phyloP scores from a whole-genome alignment of 148 eudicot species.

The Silene latifolia region DNA sequence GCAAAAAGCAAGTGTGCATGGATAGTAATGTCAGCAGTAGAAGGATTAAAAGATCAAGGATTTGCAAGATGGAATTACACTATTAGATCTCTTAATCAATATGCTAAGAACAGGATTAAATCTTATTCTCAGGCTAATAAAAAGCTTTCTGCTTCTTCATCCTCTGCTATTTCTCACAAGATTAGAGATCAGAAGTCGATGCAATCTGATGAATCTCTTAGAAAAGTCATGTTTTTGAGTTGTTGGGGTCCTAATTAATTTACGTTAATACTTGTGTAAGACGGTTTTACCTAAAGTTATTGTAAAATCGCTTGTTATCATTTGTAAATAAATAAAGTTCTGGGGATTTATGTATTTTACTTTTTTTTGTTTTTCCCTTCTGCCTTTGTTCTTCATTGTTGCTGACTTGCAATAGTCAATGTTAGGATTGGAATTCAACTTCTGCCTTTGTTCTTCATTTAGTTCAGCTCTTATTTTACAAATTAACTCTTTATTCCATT shows the following conservation, averaged over 20 bases:
- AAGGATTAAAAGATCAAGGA: conserved; percentile 24
- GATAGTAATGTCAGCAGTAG: conserved; percentile 24
- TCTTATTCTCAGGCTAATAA: conserved; percentile 4
- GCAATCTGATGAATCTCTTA: conserved; percentile 21
- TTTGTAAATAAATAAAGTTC: too few relatives aligned
- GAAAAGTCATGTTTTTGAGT: conserved; percentile 21
- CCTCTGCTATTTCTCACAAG: background rate
- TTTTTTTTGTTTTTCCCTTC: too few relatives aligned
- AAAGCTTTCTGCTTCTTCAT: background rate
- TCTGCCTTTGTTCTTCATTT: too few relatives aligned
- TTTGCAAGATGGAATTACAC: conserved; percentile 24
- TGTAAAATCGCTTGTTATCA: too few relatives aligned
- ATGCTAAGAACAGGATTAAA: background rate
- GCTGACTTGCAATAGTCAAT: too few relatives aligned
- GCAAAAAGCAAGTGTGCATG: background rate
- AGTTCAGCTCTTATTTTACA: too few relatives aligned
- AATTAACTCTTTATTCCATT: too few relatives aligned
- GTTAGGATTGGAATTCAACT: too few relatives aligned
- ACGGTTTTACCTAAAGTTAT: too few relatives aligned
- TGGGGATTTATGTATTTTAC: too few relatives aligned
- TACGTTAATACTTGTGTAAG: too few relatives aligned
- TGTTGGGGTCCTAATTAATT: conserved; percentile 18
- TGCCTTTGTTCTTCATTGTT: too few relatives aligned
- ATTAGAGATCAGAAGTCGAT: background rate
- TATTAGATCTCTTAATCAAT: conserved; percentile 4